Base-by-base conservation (phyloP, 1,284 basidiomycete genomes). In the Trametes hirsuta region DNA sequence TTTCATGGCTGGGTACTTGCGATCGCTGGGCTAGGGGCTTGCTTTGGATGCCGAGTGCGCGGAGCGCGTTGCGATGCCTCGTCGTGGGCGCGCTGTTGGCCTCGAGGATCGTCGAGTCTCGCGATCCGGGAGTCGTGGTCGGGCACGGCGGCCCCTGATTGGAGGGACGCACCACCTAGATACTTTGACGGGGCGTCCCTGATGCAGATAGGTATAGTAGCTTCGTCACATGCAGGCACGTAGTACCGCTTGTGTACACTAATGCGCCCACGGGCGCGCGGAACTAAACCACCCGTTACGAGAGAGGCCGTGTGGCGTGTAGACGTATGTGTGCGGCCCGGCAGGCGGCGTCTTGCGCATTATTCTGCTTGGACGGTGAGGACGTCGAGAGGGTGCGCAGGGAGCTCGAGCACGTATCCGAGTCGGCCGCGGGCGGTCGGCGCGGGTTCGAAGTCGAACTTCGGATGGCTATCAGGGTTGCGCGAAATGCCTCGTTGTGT, bases 271-370 rank as follows among this genome's bases (percentile, higher is more conserved):
- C 36, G 36, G 44, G 37, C 44, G 35, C 21, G 34, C 10, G 47
- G 40, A 56, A 49, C n/a, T 6, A 18, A 56, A 56, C 47, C 47
- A 55, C 53, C 47, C 6, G 18, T 49, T 48, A 56, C 40, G 47
- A 18, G 18, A 22, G 25, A 24, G 21, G 6, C 22, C 34, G 41
- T n/a, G 41, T 39, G 40, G 24, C 37, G 37, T 58, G 56, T 58
- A 50, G 56, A 49, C 25, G 56, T 45, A 52, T 58, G 56, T 58
- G 44, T 52, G 56, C 56, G 36, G 24, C 44, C 49, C 44, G 56
- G 45, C 42, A 21, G 3, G 14, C 25, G 45, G 22, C 22, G 24
- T n/a, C 21, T 22, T 10, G n/a, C n/a, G 42, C 30, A 30, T 30
- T 30, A 30, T 30, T 30, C 8, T 30, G 30, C 30, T 30, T 30